Conservation (phyloP, 208 protist genomes). For the Crithidia sp. region DNA sequence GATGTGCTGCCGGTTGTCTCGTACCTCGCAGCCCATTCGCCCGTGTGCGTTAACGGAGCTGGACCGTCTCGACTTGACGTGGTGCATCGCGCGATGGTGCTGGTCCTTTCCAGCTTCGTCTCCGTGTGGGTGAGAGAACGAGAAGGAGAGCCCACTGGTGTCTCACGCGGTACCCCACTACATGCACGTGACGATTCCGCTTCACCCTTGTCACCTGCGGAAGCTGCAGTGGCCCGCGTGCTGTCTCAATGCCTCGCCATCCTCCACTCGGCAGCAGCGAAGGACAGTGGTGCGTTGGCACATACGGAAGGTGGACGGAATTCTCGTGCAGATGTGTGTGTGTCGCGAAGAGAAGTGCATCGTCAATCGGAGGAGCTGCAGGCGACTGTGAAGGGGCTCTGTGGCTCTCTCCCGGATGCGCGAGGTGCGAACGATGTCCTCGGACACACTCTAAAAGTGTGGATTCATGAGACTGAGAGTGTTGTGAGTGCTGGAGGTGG, state of each 20-base stretch:
- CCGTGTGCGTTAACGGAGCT: not conserved
- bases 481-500: no score
- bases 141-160: not conserved
- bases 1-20: slow-evolving; percentile 21
- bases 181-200: no score
- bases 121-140: not conserved
- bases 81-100: slow-evolving; percentile 13
- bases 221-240: slow-evolving; percentile 13
- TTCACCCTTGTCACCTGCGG: not conserved
- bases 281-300: no score
- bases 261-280: not conserved
- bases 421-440: not conserved
- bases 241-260: slow-evolving; percentile 8
- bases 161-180: no score
- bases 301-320: no score
- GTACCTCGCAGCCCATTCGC: slow-evolving; percentile 8
- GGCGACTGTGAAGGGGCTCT: not conserved
- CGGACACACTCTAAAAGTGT: not conserved
- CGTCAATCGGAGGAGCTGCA: not conserved
- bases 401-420: not conserved
- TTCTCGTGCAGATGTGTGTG: not conserved
- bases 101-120: slow-evolving; percentile 25
- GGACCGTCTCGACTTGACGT: not conserved
- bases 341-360: not conserved
- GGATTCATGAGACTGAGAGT: not conserved